phyloP scores from a whole-genome alignment of 2,329 filamentous ascomycete species.

The Podosphaera xanthii region DNA sequence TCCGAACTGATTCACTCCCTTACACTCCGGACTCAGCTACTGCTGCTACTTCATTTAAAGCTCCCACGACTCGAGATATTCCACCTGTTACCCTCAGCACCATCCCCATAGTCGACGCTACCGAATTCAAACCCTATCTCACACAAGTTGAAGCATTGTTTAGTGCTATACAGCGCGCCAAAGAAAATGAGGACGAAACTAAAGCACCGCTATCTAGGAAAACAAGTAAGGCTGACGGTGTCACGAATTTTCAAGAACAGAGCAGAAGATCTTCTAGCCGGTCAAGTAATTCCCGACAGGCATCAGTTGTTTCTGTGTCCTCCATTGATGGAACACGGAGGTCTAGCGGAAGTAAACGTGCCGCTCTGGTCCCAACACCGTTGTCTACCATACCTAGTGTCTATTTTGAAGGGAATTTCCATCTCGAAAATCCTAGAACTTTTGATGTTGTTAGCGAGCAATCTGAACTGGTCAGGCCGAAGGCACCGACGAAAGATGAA shows the following conservation, averaged over 20 bases:
- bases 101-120: constrained; percentile 55
- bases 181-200: constrained; percentile 49
- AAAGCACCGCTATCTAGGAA: constrained; percentile 15
- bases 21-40: constrained; percentile 42
- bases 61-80: constrained; percentile 72
- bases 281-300: constrained; percentile 16
- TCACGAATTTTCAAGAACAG: constrained; percentile 19
- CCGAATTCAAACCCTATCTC: constrained; percentile 67
- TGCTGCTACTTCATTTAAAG: constrained; percentile 48
- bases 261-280: constrained; percentile 6
- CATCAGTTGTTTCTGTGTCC: constrained; percentile 21
- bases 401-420: constrained; percentile 90
- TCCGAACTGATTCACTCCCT: constrained; percentile 66
- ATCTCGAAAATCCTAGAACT: constrained; percentile 81
- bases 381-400: constrained; percentile 78
- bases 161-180: constrained; percentile 67
- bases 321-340: constrained; percentile 18
- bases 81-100: constrained; percentile 82
- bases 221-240: constrained; percentile 18
- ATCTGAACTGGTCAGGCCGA: constrained; percentile 73
- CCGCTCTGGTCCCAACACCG: constrained; percentile 43
- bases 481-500: constrained; percentile 29
- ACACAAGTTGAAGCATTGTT: constrained; percentile 69
- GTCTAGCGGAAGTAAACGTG: constrained; percentile 32
- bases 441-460: constrained; percentile 94